Percentiles rank a stretch among this genome's conserved stretches.
Evolutionary conservation across 2,329 filamentous ascomycete species (phyloP).

Genomic region (Trichoderma brevicompactum): DNA sequence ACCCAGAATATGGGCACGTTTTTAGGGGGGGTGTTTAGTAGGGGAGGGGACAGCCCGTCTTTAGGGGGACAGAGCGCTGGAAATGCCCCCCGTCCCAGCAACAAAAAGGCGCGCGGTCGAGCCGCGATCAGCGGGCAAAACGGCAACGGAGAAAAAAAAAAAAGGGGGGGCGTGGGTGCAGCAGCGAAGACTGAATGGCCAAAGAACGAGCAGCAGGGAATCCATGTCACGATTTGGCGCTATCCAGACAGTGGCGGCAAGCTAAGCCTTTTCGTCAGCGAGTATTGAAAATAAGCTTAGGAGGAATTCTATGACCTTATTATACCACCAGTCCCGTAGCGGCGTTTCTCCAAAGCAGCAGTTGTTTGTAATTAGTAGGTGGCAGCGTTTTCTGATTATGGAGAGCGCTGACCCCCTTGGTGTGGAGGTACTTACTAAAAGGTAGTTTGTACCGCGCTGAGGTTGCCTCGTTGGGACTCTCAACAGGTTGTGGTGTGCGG

Average conservation of each 20-base stretch:
- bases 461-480: too few species aligned
- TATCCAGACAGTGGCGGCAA: constrained; percentile 21
- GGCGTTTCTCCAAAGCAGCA: neutral
- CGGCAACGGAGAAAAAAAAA: constrained; percentile 8
- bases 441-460: too few species aligned
- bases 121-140: constrained; percentile 23
- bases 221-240: constrained; percentile 14
- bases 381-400: neutral
- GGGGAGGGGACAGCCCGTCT: too few species aligned
- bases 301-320: constrained; percentile 28
- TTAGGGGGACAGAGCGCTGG: too few species aligned
- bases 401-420: too few species aligned
- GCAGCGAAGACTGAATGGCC: neutral
- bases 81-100: neutral
- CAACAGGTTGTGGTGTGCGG: too few species aligned
- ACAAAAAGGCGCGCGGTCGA: neutral
- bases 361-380: neutral
- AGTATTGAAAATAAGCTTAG: constrained; percentile 31
- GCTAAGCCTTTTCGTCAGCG: constrained; percentile 27
- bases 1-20: constrained; percentile 30
- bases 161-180: constrained; percentile 14
- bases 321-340: constrained; percentile 15
- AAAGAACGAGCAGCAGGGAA: neutral
- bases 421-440: too few species aligned
- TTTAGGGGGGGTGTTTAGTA: neutral